These are phyloP conservation scores for Malus sieversii DNA, from an alignment of 306 rosid species.

Conservation along the genomic window DNA sequence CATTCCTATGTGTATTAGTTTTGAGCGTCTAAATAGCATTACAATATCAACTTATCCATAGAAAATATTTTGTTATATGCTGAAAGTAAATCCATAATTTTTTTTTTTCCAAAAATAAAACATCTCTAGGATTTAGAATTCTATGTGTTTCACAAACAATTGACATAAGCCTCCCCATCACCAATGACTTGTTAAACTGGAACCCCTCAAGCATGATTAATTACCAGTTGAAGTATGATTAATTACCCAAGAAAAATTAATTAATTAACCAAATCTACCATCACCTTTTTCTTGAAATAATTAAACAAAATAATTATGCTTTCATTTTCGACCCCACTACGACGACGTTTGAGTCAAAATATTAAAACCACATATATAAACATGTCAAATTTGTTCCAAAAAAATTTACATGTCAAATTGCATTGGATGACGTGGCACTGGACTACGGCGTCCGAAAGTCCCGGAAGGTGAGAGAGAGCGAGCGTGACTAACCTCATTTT, in stretches of 20 bases:
- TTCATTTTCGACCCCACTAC: background rate
- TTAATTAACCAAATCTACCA: background rate
- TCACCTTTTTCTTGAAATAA: background rate
- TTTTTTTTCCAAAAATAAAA: background rate
- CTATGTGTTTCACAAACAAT: background rate
- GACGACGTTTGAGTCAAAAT: background rate
- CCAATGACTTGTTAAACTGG: background rate
- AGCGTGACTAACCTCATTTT: slow-evolving; percentile 42
- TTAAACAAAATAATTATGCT: background rate
- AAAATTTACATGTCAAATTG: background rate
- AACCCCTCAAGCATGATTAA: background rate
- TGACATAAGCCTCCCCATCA: background rate
- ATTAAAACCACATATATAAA: too few relatives aligned
- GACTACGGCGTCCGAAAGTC: background rate
- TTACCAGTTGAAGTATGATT: background rate
- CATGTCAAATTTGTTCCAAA: background rate
- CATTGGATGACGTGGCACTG: background rate
- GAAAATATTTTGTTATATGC: too few relatives aligned
- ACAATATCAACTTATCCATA: too few relatives aligned
- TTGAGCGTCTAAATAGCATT: too few relatives aligned
- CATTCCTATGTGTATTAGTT: too few relatives aligned
- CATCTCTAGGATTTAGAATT: background rate
- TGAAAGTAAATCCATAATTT: too few relatives aligned
- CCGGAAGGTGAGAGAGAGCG: background rate
- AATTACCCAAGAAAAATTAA: background rate